phyloP scores from a whole-genome alignment of 257 asterid species.

The Henckelia pumila region DNA sequence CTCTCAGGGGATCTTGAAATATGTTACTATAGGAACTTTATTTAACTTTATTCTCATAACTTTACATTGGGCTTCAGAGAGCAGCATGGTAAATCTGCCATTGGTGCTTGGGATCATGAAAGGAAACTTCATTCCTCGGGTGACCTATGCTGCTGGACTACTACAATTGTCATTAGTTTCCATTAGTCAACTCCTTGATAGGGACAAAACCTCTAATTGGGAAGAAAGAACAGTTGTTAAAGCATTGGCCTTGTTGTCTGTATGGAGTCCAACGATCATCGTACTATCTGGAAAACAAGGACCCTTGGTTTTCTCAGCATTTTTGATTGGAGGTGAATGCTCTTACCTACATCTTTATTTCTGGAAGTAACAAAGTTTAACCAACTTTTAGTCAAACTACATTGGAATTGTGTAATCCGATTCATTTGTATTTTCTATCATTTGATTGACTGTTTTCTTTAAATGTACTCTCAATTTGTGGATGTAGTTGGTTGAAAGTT shows the following conservation, averaged over 20 bases:
- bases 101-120: conserved; percentile 30
- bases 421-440: not conserved
- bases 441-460: conserved; percentile 7
- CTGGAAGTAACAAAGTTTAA: conserved; percentile 4
- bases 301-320: conserved; percentile 61
- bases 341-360: conserved; percentile 15
- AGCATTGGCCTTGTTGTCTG: conserved; percentile 65
- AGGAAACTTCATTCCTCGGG: conserved; percentile 65
- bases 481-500: conserved; percentile 2
- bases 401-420: not conserved
- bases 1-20: conserved; percentile 54
- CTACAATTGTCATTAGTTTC: conserved; percentile 56
- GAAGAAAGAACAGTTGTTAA: conserved; percentile 43
- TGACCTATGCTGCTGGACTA: conserved; percentile 67
- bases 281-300: conserved; percentile 93
- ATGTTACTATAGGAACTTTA: conserved; percentile 50
- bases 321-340: conserved; percentile 65
- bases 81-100: conserved; percentile 37
- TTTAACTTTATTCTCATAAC: conserved; percentile 55
- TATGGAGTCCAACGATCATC: conserved; percentile 76
- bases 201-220: conserved; percentile 30
- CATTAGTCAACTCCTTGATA: conserved; percentile 32
- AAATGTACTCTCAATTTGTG: not conserved
- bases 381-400: not conserved
- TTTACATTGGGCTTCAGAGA: conserved; percentile 61